Conservation (phyloP, 140 eudicot species). For the Stevia rebaudiana region DNA sequence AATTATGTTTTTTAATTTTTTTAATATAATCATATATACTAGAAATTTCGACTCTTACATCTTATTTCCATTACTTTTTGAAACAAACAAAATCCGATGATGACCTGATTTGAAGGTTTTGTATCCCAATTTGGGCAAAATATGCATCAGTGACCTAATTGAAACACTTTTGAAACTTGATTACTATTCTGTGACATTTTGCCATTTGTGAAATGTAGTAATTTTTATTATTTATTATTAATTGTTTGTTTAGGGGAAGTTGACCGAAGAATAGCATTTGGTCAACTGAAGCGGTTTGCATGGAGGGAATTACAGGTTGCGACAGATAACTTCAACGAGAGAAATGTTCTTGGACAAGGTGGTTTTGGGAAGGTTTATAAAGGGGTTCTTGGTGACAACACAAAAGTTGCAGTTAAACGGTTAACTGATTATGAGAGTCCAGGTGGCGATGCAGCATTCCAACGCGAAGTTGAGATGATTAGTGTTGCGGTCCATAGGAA, state of each 20-base stretch:
- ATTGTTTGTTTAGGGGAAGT: constrained; percentile 45
- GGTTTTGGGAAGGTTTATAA: constrained; percentile 77
- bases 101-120: too few relatives aligned
- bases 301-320: constrained; percentile 70
- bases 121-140: too few relatives aligned
- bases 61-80: too few relatives aligned
- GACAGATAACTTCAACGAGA: constrained; percentile 58
- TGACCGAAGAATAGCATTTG: constrained; percentile 60
- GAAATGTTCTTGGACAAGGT: constrained; percentile 66
- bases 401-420: constrained; percentile 62
- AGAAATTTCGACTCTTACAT: too few relatives aligned
- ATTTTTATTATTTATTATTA: too few relatives aligned
- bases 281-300: constrained; percentile 56
- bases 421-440: constrained; percentile 61
- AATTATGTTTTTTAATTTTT: too few relatives aligned
- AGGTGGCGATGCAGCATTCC: constrained; percentile 74
- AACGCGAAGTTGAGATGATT: constrained; percentile 74
- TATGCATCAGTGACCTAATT: too few relatives aligned
- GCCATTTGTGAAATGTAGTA: too few relatives aligned
- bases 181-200: too few relatives aligned
- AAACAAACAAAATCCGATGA: too few relatives aligned
- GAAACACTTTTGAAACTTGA: too few relatives aligned
- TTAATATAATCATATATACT: too few relatives aligned
- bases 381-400: constrained; percentile 48
- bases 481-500: constrained; percentile 63